Evolutionary conservation across 805 yeast species (phyloP).

Genomic region (Suhomyces pyralidae): DNA sequence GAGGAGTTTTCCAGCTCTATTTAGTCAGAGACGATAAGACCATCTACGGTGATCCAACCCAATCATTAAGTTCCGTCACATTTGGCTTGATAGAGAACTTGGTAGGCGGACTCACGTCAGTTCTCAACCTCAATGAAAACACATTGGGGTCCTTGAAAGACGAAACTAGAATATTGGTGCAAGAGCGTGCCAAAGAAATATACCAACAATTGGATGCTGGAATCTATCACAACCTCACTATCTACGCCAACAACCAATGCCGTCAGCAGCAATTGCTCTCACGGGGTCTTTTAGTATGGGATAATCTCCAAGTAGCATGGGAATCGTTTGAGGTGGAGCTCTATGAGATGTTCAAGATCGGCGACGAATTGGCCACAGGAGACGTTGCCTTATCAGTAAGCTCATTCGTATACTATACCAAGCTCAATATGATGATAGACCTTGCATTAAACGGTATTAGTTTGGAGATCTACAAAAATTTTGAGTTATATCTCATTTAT

Average conservation of each 20-base stretch:
- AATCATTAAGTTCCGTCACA: slow-evolving; percentile 25
- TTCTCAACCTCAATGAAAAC: slow-evolving; percentile 22
- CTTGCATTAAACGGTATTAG: slow-evolving; percentile 73
- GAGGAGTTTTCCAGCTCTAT: slow-evolving; percentile 62
- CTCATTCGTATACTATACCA: slow-evolving; percentile 64
- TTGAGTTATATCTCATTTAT: slow-evolving; percentile 65
- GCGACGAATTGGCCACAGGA: slow-evolving; percentile 27
- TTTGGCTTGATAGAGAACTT: slow-evolving; percentile 43
- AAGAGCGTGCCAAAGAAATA: slow-evolving; percentile 2
- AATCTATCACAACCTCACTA: slow-evolving; percentile 28
- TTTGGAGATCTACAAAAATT: slow-evolving; percentile 64
- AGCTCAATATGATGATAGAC: slow-evolving; percentile 68
- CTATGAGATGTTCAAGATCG: slow-evolving; percentile 31
- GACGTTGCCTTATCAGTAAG: slow-evolving; percentile 62
- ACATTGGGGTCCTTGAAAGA: slow-evolving; percentile 4
- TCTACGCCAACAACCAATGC: slow-evolving; percentile 58
- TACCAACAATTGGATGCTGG: slow-evolving; percentile 45
- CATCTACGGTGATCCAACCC: slow-evolving; percentile 47
- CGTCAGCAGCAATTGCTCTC: slow-evolving; percentile 73
- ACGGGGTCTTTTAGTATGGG: slow-evolving; percentile 63
- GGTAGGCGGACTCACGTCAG: slow-evolving; percentile 33
- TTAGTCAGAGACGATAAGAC: slow-evolving; percentile 61
- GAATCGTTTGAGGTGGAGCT: slow-evolving; percentile 59
- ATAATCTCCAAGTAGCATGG: slow-evolving; percentile 72
- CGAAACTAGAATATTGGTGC: slow-evolving; percentile 2